Conservation (phyloP, 2,329 filamentous ascomycete species). For the Fusarium incarnatum region DNA sequence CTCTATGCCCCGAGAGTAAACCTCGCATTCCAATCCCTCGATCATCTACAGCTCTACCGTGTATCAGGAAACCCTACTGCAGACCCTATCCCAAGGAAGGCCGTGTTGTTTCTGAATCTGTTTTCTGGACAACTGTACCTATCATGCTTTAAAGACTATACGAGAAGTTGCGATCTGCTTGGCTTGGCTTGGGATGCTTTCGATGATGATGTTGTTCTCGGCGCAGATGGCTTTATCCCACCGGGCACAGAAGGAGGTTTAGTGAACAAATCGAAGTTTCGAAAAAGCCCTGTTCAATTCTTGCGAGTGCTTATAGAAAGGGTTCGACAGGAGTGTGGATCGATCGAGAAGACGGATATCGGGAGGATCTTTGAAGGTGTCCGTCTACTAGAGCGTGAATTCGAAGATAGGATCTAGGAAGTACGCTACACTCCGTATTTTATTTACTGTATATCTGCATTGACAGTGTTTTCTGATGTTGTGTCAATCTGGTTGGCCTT, state of each 20-base stretch:
- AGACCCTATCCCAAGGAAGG: constrained; percentile 36
- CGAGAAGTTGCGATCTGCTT: constrained; percentile 61
- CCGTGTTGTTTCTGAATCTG: constrained; percentile 67
- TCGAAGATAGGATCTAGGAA: constrained; percentile 4
- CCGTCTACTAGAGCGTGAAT: constrained; percentile 38
- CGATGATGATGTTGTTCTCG: constrained; percentile 39
- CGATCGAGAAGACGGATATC: constrained; percentile 57
- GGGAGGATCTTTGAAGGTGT: constrained; percentile 53
- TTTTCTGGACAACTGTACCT: constrained; percentile 78
- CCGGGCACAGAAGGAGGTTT: not conserved
- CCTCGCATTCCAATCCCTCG: constrained; percentile 39
- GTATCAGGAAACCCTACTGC: constrained; percentile 1
- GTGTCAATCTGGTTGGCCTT: too few relatives aligned
- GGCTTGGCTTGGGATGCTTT: constrained; percentile 56
- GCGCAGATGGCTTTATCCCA: constrained; percentile 52
- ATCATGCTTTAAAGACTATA: constrained; percentile 64
- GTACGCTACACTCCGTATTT: too few relatives aligned
- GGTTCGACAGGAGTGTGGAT: constrained; percentile 53
- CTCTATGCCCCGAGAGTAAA: constrained; percentile 62
- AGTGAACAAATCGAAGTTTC: constrained; percentile 43
- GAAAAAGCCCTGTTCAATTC: constrained; percentile 53
- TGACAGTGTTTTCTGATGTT: too few relatives aligned
- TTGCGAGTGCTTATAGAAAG: constrained; percentile 52
- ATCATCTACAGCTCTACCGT: constrained; percentile 36
- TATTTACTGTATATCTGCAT: too few relatives aligned